A percentile compares a stretch with the other conserved stretches of the same genome.
phyloP scores from a whole-genome alignment of 495 filamentous ascomycete species.

The Aspergillus sclerotioniger region DNA sequence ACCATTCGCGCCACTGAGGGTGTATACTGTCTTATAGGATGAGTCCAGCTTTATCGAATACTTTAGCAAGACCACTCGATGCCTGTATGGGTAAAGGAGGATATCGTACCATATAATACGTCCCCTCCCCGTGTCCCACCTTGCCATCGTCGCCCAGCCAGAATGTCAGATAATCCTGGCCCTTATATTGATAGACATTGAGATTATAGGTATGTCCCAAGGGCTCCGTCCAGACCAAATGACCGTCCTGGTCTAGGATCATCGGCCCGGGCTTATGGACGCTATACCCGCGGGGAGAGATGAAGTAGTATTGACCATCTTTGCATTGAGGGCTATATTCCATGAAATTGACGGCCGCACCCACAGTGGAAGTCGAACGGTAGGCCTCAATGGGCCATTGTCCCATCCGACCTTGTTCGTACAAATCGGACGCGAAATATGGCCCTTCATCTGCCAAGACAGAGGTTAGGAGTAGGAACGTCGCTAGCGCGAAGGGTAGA shows the following conservation, averaged over 20 bases:
- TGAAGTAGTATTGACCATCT: constrained; percentile 39
- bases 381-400: constrained; percentile 41
- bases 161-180: constrained; percentile 47
- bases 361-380: constrained; percentile 32
- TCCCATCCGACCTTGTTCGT: constrained; percentile 36
- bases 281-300: constrained; percentile 41
- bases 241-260: constrained; percentile 44
- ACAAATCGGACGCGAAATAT: constrained; percentile 16
- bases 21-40: constrained; percentile 46
- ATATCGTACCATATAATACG: constrained; percentile 48
- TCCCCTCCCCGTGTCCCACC: constrained; percentile 47
- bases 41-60: constrained; percentile 39
- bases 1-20: constrained; percentile 33
- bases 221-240: constrained; percentile 41
- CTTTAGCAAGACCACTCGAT: background rate
- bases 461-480: constrained; percentile 3
- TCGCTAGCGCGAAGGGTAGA: constrained; percentile 4
- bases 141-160: constrained; percentile 50
- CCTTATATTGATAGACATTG: constrained; percentile 40
- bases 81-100: background rate
- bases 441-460: constrained; percentile 12
- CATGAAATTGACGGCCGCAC: constrained; percentile 39
- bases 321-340: constrained; percentile 29
- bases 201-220: constrained; percentile 40
- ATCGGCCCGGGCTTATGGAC: constrained; percentile 38